Conservation (phyloP, 768 basidiomycete species). For the Ramaria rubella region DNA sequence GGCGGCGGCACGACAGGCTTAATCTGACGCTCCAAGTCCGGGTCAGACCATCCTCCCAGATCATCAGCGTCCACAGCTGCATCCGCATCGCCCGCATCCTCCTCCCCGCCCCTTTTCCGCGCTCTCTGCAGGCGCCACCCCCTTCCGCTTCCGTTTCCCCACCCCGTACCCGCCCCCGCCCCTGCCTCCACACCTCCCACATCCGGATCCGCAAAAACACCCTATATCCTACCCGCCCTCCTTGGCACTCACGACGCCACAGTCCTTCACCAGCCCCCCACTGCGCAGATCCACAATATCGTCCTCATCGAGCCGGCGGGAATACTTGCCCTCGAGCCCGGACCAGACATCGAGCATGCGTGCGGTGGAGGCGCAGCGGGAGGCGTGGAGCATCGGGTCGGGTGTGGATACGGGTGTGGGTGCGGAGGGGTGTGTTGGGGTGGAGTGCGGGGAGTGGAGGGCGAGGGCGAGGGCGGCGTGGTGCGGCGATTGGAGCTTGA, state of each 20-base stretch:
- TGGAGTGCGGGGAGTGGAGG: too few relatives aligned
- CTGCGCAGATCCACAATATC: conserved; percentile 69
- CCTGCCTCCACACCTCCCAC: too few relatives aligned
- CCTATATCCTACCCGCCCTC: conserved; percentile 44
- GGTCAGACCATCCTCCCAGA: conserved; percentile 22
- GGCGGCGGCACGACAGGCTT: conserved; percentile 25
- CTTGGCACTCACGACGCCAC: conserved; percentile 52
- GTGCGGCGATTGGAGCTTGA: too few relatives aligned
- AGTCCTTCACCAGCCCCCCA: conserved; percentile 57
- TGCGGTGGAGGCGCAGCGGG: conserved; percentile 48
- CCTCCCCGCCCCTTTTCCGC: too few relatives aligned
- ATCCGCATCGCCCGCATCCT: neutral
- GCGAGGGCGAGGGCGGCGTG: too few relatives aligned
- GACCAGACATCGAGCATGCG: conserved; percentile 61
- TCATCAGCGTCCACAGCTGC: conserved; percentile 18
- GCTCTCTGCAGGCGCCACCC: too few relatives aligned
- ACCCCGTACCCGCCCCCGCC: too few relatives aligned
- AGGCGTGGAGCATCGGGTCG: conserved; percentile 37
- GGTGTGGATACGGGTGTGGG: neutral
- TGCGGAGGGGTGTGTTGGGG: too few relatives aligned
- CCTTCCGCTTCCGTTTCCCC: conserved; percentile 7
- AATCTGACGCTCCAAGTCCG: conserved; percentile 13
- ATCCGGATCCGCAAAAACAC: conserved; percentile 34
- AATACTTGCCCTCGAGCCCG: conserved; percentile 61
- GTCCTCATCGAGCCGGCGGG: conserved; percentile 63